Conservation (phyloP, 495 filamentous ascomycete species). For the Hypoxylon fuscum region DNA sequence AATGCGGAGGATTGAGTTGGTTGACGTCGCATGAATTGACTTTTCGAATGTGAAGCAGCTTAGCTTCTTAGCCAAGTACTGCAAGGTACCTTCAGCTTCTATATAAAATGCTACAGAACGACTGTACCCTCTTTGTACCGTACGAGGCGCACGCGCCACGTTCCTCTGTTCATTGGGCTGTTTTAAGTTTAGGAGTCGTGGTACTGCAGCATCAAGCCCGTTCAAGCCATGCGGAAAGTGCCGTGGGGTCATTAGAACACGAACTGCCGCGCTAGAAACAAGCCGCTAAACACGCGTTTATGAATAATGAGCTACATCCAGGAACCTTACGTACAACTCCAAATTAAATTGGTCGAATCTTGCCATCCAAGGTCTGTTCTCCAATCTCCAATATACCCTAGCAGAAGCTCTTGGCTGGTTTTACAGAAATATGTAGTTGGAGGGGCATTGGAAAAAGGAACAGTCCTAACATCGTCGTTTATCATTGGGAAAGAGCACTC, state of each 20-base stretch:
- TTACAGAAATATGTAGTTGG: too few species aligned
- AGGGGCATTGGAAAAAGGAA: not conserved
- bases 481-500: not conserved
- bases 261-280: not conserved
- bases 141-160: conserved; percentile 16
- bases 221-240: conserved; percentile 5
- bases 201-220: conserved; percentile 12
- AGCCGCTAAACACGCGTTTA: conserved; percentile 1
- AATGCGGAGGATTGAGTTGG: conserved; percentile 26
- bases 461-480: not conserved
- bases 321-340: not conserved
- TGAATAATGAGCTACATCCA: not conserved
- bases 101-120: not conserved
- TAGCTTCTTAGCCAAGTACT: not conserved
- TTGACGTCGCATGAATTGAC: conserved; percentile 38
- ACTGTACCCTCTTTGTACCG: not conserved
- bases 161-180: conserved; percentile 15
- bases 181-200: conserved; percentile 13
- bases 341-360: not conserved
- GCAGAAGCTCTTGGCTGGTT: too few species aligned
- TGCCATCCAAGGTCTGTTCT: not conserved
- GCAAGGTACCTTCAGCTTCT: not conserved
- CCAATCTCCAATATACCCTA: not conserved
- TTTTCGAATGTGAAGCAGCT: conserved; percentile 6
- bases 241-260: conserved; percentile 7